A percentile compares a stretch with the other conserved stretches of the same genome.
phyloP scores from a whole-genome alignment of 495 filamentous ascomycete species.

The Tuber indicum region DNA sequence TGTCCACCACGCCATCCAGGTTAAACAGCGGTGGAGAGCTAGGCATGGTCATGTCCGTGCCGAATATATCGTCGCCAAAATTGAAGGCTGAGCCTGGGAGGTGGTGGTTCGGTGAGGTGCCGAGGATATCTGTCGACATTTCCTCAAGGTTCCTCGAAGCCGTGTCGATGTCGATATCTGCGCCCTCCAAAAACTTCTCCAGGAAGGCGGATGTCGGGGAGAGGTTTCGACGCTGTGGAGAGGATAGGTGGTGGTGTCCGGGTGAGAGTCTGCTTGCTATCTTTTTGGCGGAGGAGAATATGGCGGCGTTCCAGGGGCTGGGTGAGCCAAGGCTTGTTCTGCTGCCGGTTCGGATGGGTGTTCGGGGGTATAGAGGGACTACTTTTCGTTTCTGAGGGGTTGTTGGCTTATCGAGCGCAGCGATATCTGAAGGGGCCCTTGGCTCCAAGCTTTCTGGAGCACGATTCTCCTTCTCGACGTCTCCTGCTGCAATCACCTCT shows the following conservation, averaged over 20 bases:
- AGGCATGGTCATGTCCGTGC: slow-evolving; percentile 41
- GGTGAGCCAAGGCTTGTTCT: slow-evolving; percentile 23
- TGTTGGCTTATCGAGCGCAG: slow-evolving; percentile 49
- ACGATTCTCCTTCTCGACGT: slow-evolving; percentile 50
- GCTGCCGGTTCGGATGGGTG: slow-evolving; percentile 22
- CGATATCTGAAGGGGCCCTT: not conserved
- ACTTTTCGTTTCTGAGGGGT: slow-evolving; percentile 52
- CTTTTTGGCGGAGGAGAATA: slow-evolving; percentile 29
- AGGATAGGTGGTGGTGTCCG: slow-evolving; percentile 14
- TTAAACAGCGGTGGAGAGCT: slow-evolving; percentile 36
- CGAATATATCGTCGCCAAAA: slow-evolving; percentile 36
- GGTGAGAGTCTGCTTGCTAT: slow-evolving; percentile 17
- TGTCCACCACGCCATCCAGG: slow-evolving; percentile 5
- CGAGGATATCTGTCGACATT: slow-evolving; percentile 22
- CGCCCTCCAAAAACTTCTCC: slow-evolving; percentile 38
- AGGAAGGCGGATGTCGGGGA: slow-evolving; percentile 38
- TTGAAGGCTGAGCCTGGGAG: slow-evolving; percentile 10
- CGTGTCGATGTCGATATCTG: slow-evolving; percentile 12
- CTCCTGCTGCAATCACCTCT: not conserved
- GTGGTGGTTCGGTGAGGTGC: slow-evolving; percentile 13
- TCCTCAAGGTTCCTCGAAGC: slow-evolving; percentile 15
- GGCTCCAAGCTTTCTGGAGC: slow-evolving; percentile 21
- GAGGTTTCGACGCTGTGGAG: slow-evolving; percentile 9
- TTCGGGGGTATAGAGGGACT: slow-evolving; percentile 29
- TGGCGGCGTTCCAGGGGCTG: slow-evolving; percentile 33